Conservation (phyloP, 208 protist species). For the Acanthamoeba healyi region DNA sequence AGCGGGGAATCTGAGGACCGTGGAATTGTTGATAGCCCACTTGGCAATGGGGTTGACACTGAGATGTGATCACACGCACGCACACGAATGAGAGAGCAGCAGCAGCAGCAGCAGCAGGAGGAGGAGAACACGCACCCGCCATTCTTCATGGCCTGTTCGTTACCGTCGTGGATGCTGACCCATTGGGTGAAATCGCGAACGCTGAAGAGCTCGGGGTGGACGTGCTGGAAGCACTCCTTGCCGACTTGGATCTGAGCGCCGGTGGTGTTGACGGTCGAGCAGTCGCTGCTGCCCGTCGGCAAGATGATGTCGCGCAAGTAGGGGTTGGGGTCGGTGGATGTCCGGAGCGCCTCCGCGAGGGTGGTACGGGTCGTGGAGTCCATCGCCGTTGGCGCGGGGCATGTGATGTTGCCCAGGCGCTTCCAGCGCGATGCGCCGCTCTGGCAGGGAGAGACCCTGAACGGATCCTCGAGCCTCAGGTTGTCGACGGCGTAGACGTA, state of each 20-base stretch:
- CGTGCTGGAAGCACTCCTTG: slow-evolving; percentile 72
- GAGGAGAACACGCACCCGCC: neutral
- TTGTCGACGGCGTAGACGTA: slow-evolving; percentile 61
- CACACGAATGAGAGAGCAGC: neutral
- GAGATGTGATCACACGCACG: neutral
- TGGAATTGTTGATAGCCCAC: neutral
- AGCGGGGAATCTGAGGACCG: slow-evolving; percentile 34
- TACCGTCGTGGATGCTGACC: slow-evolving; percentile 50
- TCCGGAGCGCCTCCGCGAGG: neutral
- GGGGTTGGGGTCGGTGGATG: slow-evolving; percentile 23
- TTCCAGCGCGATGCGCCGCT: slow-evolving; percentile 21
- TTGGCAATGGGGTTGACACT: slow-evolving; percentile 59
- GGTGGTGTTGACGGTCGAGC: neutral
- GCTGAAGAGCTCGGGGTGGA: slow-evolving; percentile 41
- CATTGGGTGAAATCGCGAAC: slow-evolving; percentile 75
- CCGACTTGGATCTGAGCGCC: neutral
- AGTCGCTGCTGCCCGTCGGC: neutral
- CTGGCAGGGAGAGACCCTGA: slow-evolving; percentile 24
- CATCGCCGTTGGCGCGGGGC: neutral
- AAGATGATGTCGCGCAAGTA: slow-evolving; percentile 23
- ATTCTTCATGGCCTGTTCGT: slow-evolving; percentile 5
- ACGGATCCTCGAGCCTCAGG: slow-evolving; percentile 67
- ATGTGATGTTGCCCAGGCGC: neutral
- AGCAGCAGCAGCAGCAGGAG: neutral
- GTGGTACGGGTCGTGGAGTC: neutral